A percentile compares a stretch with the other conserved stretches of the same genome.
Conservation (phyloP, 305 asterid species). For the Coffea humblotiana region DNA sequence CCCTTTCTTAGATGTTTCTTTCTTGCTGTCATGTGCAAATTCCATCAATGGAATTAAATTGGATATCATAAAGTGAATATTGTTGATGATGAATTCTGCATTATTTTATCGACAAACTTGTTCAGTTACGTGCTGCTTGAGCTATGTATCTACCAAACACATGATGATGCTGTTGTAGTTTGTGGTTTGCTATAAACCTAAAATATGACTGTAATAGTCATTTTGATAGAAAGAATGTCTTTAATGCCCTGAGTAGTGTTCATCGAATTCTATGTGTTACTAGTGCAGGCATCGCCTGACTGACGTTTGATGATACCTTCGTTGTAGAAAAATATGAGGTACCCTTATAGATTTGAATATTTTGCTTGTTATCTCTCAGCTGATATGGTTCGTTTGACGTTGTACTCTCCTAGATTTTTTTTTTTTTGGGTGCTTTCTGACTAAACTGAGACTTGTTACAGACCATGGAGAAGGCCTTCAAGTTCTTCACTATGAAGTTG, state of each 20-base stretch:
- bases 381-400: not conserved
- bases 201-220: not conserved
- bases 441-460: conserved; percentile 28
- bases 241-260: not conserved
- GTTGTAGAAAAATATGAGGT: not conserved
- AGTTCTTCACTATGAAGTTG: conserved; percentile 80
- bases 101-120: not conserved
- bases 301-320: not conserved
- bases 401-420: not conserved
- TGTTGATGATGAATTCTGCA: not conserved
- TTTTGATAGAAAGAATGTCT: not conserved
- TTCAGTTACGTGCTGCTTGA: not conserved
- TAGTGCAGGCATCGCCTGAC: not conserved
- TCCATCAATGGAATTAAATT: too few relatives aligned
- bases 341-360: not conserved
- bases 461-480: conserved; percentile 92
- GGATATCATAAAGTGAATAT: not conserved
- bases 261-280: not conserved
- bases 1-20: too few relatives aligned
- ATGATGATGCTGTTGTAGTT: not conserved
- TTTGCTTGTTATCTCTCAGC: not conserved
- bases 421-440: not conserved
- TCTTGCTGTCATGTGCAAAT: too few relatives aligned
- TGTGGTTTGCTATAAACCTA: not conserved
- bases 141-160: not conserved